Percentiles rank a stretch among this genome's conserved stretches.
These are phyloP conservation scores for Globisporangium carolinianum DNA, from an alignment of 352 stramenopile species.

Conservation along the genomic window DNA sequence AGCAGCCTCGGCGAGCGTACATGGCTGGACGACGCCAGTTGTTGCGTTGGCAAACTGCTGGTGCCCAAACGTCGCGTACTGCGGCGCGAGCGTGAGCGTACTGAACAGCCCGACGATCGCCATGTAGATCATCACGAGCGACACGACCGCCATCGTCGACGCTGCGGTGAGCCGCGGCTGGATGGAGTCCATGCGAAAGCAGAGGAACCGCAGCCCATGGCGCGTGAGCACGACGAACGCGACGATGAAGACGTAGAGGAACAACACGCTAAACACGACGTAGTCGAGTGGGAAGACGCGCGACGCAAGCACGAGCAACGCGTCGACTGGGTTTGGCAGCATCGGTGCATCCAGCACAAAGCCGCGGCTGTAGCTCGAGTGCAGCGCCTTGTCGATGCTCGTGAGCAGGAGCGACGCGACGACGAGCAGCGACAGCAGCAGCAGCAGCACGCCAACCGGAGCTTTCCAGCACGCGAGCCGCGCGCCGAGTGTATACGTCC, in stretches of 20 bases:
- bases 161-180: slow-evolving; percentile 65
- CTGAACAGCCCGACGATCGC: slow-evolving; percentile 78
- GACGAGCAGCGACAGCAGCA: slow-evolving; percentile 62
- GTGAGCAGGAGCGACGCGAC: slow-evolving; percentile 72
- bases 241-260: slow-evolving; percentile 73
- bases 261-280: slow-evolving; percentile 68
- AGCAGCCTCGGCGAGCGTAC: slow-evolving; percentile 62
- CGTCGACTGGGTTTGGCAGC: slow-evolving; percentile 74
- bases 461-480: slow-evolving; percentile 60
- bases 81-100: slow-evolving; percentile 69
- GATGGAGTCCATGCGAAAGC: slow-evolving; percentile 65
- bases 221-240: slow-evolving; percentile 69
- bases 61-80: slow-evolving; percentile 83
- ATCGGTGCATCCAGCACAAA: slow-evolving; percentile 59
- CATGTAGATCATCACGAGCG: slow-evolving; percentile 77
- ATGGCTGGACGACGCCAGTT: slow-evolving; percentile 38
- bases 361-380: slow-evolving; percentile 61
- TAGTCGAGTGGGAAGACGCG: slow-evolving; percentile 80
- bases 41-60: slow-evolving; percentile 48
- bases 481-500: slow-evolving; percentile 36
- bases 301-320: slow-evolving; percentile 65
- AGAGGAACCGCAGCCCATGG: slow-evolving; percentile 73
- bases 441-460: slow-evolving; percentile 49
- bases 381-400: slow-evolving; percentile 68
- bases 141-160: slow-evolving; percentile 72